Base-by-base conservation (phyloP, 2,329 filamentous ascomycete species). In the Paracamarosporium sp. region DNA sequence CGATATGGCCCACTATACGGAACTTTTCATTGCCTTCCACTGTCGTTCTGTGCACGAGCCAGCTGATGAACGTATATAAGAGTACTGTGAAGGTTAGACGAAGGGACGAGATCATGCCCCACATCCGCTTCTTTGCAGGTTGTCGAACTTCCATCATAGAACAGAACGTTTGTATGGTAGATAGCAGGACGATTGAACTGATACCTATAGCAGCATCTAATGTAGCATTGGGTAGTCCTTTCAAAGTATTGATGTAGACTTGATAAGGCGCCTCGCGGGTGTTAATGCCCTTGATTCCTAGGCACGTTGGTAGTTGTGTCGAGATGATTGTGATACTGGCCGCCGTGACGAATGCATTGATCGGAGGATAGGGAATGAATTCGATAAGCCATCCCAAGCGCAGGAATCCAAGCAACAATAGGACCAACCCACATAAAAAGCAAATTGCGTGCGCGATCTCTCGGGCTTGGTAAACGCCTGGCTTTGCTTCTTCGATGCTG, bases 321-420 rank as follows among this genome's bases (percentile, higher is more conserved):
- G 88, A 85, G 7, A 87, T 88, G 72, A 98, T 98, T 68, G 87
- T 97, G 74, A 98, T 85, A 57, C 94, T 93, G 5, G 94, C 97
- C 2, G 94, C 94, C 0, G 95, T 98, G 91, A 98, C 97, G 81
- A 97, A 98, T 2, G 95, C 93, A 0, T 91, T 93, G 53, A 98
- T 91, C 0, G 93, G 91, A 1, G 92, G 89, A 55, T 97, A 86
- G 1, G 95, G 91, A 68, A 98, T 97, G 69, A 97, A 86, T 65
- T 98, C 93, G 46, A 97, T 93, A 50, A 98, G 88, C 87, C 93
- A 96, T 5, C 95, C 94, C 35, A 89, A 85, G 45, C 93, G 88
- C 41, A 91, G 80, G 3, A 97, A 80, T 3, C 94, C 95, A 60
- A 98, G 85, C 60, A 88, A 86, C 48, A 89, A 82, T 35, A 97